Evolutionary conservation across 1,139 yeast genomes (phyloP).

Genomic region (Candida tetrigidarum): DNA sequence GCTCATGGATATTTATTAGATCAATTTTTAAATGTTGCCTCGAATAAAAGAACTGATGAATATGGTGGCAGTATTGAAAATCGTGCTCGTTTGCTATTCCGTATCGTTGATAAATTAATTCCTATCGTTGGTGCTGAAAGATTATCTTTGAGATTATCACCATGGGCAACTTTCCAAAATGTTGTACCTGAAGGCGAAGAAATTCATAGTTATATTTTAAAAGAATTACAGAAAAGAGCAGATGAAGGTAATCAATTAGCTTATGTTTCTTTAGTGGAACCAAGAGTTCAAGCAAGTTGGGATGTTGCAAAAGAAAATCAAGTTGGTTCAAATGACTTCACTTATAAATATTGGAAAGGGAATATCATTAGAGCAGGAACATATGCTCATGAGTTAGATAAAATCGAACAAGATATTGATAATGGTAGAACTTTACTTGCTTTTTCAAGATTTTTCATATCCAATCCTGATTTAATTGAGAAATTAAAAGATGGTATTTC

Average conservation of each 20-base stretch:
- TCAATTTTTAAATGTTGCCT: conserved; percentile 50
- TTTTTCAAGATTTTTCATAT: conserved; percentile 49
- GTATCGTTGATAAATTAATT: conserved; percentile 55
- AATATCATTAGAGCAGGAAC: conserved; percentile 51
- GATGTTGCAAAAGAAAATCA: conserved; percentile 24
- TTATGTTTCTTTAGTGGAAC: conserved; percentile 56
- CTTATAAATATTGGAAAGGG: conserved; percentile 52
- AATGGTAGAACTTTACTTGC: conserved; percentile 34
- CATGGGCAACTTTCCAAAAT: conserved; percentile 52
- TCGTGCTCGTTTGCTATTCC: conserved; percentile 59
- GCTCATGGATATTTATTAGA: conserved; percentile 74
- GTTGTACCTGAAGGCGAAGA: conserved; percentile 39
- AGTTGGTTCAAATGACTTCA: conserved; percentile 35
- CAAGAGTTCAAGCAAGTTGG: conserved; percentile 25
- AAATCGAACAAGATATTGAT: conserved; percentile 26
- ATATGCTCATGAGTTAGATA: conserved; percentile 30
- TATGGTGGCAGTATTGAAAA: conserved; percentile 57
- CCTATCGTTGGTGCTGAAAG: conserved; percentile 57
- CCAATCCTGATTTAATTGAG: conserved; percentile 56
- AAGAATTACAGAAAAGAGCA: conserved; percentile 43
- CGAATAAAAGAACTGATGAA: conserved; percentile 49
- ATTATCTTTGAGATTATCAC: conserved; percentile 64
- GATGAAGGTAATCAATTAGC: conserved; percentile 46
- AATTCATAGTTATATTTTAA: conserved; percentile 37
- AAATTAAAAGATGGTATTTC: conserved; percentile 48